These are phyloP conservation scores for Pichia eremophila DNA, from an alignment of 805 yeast species.

Conservation along the genomic window DNA sequence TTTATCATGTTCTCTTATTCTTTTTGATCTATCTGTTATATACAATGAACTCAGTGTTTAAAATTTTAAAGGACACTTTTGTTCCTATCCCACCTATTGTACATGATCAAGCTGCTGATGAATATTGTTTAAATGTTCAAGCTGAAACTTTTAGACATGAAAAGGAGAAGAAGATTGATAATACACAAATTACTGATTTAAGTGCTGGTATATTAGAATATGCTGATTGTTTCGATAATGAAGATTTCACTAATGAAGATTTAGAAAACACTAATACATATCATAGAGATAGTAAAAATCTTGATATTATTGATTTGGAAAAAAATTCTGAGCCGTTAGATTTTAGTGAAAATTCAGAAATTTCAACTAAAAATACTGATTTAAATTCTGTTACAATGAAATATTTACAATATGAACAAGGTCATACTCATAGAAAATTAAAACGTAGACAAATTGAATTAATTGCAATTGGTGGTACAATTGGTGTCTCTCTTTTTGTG, in stretches of 20 bases:
- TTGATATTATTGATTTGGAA: neutral
- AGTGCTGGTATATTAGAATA: slow-evolving; percentile 2
- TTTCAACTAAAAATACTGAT: neutral
- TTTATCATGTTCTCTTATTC: no score
- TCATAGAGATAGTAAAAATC: no score
- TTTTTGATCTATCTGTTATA: neutral
- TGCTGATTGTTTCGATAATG: slow-evolving; percentile 10
- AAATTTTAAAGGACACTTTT: slow-evolving; percentile 9
- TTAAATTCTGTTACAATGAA: neutral
- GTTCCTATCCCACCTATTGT: slow-evolving; percentile 11
- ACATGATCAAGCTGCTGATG: neutral
- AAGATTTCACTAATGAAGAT: slow-evolving; percentile 1
- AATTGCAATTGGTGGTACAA: slow-evolving; percentile 56
- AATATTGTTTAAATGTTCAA: slow-evolving; percentile 8
- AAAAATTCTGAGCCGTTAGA: neutral
- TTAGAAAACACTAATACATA: neutral
- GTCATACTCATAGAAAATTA: slow-evolving; percentile 25
- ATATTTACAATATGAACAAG: slow-evolving; percentile 8
- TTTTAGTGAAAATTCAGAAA: neutral
- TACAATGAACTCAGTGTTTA: neutral
- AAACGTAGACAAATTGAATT: slow-evolving; percentile 64
- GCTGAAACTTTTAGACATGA: slow-evolving; percentile 1
- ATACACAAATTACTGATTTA: neutral
- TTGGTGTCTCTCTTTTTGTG: slow-evolving; percentile 37
- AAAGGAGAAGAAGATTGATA: neutral